Base-by-base conservation (phyloP, 495 filamentous ascomycete genomes). In the Cryomyces minteri region DNA sequence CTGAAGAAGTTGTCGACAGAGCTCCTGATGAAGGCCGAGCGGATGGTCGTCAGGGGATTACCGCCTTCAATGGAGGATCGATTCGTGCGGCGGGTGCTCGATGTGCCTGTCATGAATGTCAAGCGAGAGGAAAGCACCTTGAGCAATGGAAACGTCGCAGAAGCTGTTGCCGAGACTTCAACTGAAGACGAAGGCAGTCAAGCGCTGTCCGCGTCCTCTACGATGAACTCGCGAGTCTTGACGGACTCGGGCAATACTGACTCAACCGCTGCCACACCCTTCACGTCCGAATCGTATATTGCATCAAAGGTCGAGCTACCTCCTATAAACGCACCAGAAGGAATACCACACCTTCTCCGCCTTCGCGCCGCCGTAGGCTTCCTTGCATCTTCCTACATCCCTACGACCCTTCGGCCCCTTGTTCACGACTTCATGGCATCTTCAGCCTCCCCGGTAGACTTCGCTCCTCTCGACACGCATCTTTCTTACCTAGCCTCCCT, bases 61-160 rank as follows among this genome's bases (percentile, higher is more conserved):
- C 87, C 90, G 6, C 60, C 63, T 37, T 94, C 82, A 52, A 70
- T 96, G 69, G 92, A 95, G 58, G 80, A 93, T 36, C 77, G 74
- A 30, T 90, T 93, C 54, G 72, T 99, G 9, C 67, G 63, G 14
- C 78, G 80, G 50, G 70, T 73, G n/a, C 61, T 96, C 29, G 80
- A 84, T 44, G 71, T 73, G 40, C 90, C 90, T 0, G 60, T 87
- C 18, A 63, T 82, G 53, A 51, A 48, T 43, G 43, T 62, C 9
- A 50, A 43, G 46, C 46, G 54, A 28, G 56, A 62, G 41, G 55
- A 55, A 32, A 58, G 52, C 39, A 44, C 18, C 4, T 5, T 55
- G n/a, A 71, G 69, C 5, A 25, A 7, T 7, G 12, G 7, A 12
- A 37, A 7, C 12, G 12, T 37, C 34, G 7, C 34, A 12, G 12